Base-by-base conservation (phyloP, 768 basidiomycete species). In the Xerocomellus intermedius region DNA sequence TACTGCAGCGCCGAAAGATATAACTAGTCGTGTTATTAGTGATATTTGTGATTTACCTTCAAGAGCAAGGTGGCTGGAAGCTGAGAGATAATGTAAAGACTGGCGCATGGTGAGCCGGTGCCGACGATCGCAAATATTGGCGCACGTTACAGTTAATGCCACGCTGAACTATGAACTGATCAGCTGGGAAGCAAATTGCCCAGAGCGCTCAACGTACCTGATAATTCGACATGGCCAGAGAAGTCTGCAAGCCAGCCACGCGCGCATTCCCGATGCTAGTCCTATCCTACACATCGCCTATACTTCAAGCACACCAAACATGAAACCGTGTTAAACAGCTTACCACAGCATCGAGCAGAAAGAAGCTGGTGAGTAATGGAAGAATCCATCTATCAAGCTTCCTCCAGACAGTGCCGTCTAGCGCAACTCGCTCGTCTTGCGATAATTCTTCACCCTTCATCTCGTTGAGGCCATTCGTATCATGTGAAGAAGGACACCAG, bases 31-130 rank as follows among this genome's bases (percentile, higher is more conserved):
- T 2, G 14, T 45, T 10, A 35, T 38, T 26, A 33, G 26, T 16
- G 26, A 28, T 30, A 37, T 22, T 30, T 9, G 13, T 32, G 32
- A 48, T 28, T 50, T 42, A 72, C 74, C 64, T 82, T 84, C 28
- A 85, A 75, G n/a, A 85, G 62, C 33, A 85, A 71, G 58, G 84
- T 85, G 6, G 84, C 79, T 8, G 85, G 85, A 30, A 87, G 66
- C 59, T 86, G 82, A 9, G 43, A 19, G 19, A 6, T 7, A 14
- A 52, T 82, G 54, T 82, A 84, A 0, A 82, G 81, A 7, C 74
- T 74, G 19, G 14, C 9, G 10, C 16, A 42, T n/a, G 14, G 46
- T 62, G 32, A 46, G 32, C 13, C 14, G 0, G 39, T 14, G 28
- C 9, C 7, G 1, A 46, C 2, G 1, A 33, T 50, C 32, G 42